phyloP scores from a whole-genome alignment of 2,329 filamentous ascomycete genomes.

The Colletotrichum viniferum region DNA sequence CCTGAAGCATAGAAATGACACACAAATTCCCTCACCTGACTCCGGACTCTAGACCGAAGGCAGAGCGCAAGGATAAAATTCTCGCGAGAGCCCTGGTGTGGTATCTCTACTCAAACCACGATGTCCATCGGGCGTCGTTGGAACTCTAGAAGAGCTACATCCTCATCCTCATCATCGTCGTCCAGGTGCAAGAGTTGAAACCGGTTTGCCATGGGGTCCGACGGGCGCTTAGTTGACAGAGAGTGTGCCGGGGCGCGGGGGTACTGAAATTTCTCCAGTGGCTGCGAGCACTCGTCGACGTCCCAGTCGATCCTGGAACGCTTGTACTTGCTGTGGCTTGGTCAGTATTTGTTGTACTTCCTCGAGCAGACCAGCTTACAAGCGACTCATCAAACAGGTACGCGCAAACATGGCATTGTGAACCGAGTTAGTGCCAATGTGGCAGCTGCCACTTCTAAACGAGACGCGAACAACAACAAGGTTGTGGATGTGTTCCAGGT shows the following conservation, averaged over 20 bases:
- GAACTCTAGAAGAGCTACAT: neutral
- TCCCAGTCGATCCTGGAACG: constrained; percentile 73
- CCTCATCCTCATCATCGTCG: constrained; percentile 39
- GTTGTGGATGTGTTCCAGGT: constrained; percentile 84
- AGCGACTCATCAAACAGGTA: constrained; percentile 75
- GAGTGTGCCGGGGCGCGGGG: constrained; percentile 29
- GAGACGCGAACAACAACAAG: constrained; percentile 71
- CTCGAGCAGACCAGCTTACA: constrained; percentile 39
- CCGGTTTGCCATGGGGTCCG: constrained; percentile 56
- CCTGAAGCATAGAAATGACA: neutral
- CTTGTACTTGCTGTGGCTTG: constrained; percentile 67
- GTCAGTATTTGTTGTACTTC: constrained; percentile 20
- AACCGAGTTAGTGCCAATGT: constrained; percentile 78
- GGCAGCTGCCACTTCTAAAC: constrained; percentile 63
- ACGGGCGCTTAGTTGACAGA: constrained; percentile 35
- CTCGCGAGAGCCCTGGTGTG: neutral
- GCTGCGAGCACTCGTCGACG: constrained; percentile 72
- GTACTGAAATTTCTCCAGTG: constrained; percentile 44
- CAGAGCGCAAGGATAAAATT: neutral
- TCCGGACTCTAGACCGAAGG: neutral
- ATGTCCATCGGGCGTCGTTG: constrained; percentile 26
- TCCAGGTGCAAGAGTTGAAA: constrained; percentile 65
- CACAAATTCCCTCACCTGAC: neutral
- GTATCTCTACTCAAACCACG: neutral
- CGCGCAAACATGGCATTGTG: constrained; percentile 76